These are phyloP conservation scores for Alternaria brassicicola DNA, from an alignment of 2,329 filamentous ascomycete species.

Conservation along the genomic window DNA sequence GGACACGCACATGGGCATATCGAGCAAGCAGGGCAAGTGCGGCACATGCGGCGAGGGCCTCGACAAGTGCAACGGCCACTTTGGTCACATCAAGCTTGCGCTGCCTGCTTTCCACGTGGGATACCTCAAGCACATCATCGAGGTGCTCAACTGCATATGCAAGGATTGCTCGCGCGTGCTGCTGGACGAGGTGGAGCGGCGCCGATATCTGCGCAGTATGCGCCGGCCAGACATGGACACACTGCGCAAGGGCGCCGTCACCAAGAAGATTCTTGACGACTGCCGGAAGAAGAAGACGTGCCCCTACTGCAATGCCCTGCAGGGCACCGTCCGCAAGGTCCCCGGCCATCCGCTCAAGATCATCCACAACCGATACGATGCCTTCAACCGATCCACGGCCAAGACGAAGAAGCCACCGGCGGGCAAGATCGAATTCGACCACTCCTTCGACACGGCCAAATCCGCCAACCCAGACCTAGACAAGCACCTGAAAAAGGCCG, in stretches of 20 bases:
- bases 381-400: slow-evolving; percentile 87
- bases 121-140: slow-evolving; percentile 91
- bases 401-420: slow-evolving; percentile 81
- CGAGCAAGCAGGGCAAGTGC: slow-evolving; percentile 80
- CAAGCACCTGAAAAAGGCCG: slow-evolving; percentile 87
- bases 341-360: slow-evolving; percentile 84
- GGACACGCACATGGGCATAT: slow-evolving; percentile 86
- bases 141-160: slow-evolving; percentile 93
- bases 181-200: slow-evolving; percentile 78
- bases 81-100: slow-evolving; percentile 88
- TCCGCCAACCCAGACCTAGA: slow-evolving; percentile 81
- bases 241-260: slow-evolving; percentile 78
- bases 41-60: slow-evolving; percentile 82
- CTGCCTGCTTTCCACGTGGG: slow-evolving; percentile 95
- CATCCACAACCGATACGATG: slow-evolving; percentile 87
- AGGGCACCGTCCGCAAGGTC: slow-evolving; percentile 90
- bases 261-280: slow-evolving; percentile 86
- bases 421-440: slow-evolving; percentile 83
- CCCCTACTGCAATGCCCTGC: slow-evolving; percentile 78
- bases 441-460: slow-evolving; percentile 81
- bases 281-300: slow-evolving; percentile 87
- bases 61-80: slow-evolving; percentile 90
- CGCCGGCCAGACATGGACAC: slow-evolving; percentile 85
- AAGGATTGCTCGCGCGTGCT: slow-evolving; percentile 87
- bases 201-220: slow-evolving; percentile 78